A percentile compares a stretch with the other conserved stretches of the same genome.
Conservation (phyloP, 805 yeast genomes). For the Saccharomycopsis sp. region DNA sequence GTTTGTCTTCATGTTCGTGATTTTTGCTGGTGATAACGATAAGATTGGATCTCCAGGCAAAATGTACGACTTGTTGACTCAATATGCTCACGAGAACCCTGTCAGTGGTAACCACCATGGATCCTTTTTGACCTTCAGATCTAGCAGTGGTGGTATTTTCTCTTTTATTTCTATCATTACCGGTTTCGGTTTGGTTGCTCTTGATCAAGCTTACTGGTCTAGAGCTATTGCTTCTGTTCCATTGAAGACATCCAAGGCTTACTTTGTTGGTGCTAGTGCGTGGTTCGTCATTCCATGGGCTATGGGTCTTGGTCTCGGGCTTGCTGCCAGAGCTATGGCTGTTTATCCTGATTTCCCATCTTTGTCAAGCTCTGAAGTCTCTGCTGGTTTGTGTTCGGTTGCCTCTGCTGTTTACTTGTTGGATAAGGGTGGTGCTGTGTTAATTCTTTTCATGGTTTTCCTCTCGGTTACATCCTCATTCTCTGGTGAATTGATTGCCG, state of each 20-base stretch:
- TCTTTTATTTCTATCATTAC: conserved; percentile 30
- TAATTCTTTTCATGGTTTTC: conserved; percentile 37
- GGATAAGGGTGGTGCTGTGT: conserved; percentile 38
- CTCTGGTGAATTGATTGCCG: conserved; percentile 37
- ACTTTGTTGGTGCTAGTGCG: conserved; percentile 34
- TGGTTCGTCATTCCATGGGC: conserved; percentile 37
- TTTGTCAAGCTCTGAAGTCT: conserved; percentile 32
- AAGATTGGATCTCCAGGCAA: conserved; percentile 38
- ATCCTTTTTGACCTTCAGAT: conserved; percentile 33
- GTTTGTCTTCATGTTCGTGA: conserved; percentile 31
- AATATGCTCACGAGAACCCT: conserved; percentile 30
- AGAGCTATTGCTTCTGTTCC: conserved; percentile 39
- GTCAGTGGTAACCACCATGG: conserved; percentile 32
- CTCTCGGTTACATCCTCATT: conserved; percentile 37
- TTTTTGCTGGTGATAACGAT: conserved; percentile 30
- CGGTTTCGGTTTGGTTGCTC: conserved; percentile 33
- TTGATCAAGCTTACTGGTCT: conserved; percentile 37
- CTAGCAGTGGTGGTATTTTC: conserved; percentile 29
- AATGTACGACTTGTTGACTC: conserved; percentile 38
- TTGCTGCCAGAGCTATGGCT: conserved; percentile 33
- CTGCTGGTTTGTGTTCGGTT: conserved; percentile 37
- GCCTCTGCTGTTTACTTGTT: conserved; percentile 35
- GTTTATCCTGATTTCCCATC: conserved; percentile 31
- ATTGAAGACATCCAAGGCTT: conserved; percentile 31
- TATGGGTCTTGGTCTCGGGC: conserved; percentile 34